Conservation (phyloP, 2,329 filamentous ascomycete species). For the Sclerotinia subarctica region DNA sequence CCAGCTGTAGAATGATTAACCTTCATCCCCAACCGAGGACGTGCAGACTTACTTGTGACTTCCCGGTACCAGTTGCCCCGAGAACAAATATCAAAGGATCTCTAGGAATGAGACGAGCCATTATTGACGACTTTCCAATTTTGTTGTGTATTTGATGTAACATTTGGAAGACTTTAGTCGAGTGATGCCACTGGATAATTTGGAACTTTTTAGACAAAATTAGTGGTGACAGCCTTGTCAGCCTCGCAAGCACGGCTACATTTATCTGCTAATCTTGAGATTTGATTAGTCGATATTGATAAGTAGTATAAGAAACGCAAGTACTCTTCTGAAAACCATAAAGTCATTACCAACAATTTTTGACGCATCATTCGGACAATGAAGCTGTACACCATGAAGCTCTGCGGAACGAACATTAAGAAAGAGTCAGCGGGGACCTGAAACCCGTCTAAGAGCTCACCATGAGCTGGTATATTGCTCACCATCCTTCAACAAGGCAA, state of each 20-base stretch:
- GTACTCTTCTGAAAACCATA: neutral
- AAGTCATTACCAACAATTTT: no score
- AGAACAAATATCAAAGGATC: conserved; percentile 75
- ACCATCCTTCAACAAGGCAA: neutral
- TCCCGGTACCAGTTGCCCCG: conserved; percentile 89
- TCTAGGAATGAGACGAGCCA: conserved; percentile 40
- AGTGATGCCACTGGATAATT: neutral
- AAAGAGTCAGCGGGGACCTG: no score
- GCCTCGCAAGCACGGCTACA: conserved; percentile 4
- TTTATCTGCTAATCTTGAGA: neutral
- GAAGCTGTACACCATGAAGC: no score
- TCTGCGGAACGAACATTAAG: no score
- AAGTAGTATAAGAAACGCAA: no score
- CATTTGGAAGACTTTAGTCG: conserved; percentile 22
- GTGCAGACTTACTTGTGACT: conserved; percentile 66
- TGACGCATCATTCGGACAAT: no score
- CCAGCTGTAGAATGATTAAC: conserved; percentile 42
- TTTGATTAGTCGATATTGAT: neutral
- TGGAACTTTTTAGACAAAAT: neutral
- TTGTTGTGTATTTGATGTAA: conserved; percentile 21
- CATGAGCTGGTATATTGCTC: neutral
- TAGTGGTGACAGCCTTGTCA: neutral
- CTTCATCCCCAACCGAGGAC: neutral
- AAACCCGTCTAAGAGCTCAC: neutral
- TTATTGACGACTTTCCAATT: conserved; percentile 24